These are phyloP conservation scores for Hypholoma fasciculare DNA, from an alignment of 768 basidiomycete species.

Conservation along the genomic window DNA sequence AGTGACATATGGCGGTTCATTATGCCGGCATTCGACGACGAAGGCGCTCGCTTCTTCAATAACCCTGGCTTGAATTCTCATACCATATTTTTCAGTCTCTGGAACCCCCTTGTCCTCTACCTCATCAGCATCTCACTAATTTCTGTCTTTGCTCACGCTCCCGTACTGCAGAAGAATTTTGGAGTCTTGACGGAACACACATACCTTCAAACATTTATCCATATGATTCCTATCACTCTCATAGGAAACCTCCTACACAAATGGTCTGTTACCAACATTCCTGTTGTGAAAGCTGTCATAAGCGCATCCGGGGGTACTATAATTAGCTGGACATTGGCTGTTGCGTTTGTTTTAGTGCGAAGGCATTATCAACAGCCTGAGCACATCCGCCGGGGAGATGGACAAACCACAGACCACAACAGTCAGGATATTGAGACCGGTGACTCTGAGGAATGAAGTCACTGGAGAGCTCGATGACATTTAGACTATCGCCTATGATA, in stretches of 20 bases:
- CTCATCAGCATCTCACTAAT: background rate
- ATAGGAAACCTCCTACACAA: background rate
- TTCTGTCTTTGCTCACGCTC: background rate
- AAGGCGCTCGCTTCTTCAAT: background rate
- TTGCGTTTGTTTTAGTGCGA: background rate
- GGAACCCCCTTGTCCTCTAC: conserved; percentile 5
- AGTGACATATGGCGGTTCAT: conserved; percentile 1
- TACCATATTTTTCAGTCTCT: conserved; percentile 9
- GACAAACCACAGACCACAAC: background rate
- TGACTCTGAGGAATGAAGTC: too few relatives aligned
- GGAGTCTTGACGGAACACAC: conserved; percentile 4
- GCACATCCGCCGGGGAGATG: background rate
- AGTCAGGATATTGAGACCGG: too few relatives aligned
- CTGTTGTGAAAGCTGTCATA: background rate
- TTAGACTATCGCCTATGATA: too few relatives aligned
- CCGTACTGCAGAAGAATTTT: background rate
- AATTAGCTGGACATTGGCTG: background rate
- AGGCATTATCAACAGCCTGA: background rate
- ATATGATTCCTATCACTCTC: conserved; percentile 4
- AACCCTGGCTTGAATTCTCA: conserved; percentile 3
- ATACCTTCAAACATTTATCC: conserved; percentile 2
- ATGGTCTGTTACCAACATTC: background rate
- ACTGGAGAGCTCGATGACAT: too few relatives aligned
- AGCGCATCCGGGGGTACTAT: background rate
- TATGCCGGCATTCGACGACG: background rate